Evolutionary conservation across 805 yeast species (phyloP).

Genomic region (Wickerhamiella sorbophila): DNA sequence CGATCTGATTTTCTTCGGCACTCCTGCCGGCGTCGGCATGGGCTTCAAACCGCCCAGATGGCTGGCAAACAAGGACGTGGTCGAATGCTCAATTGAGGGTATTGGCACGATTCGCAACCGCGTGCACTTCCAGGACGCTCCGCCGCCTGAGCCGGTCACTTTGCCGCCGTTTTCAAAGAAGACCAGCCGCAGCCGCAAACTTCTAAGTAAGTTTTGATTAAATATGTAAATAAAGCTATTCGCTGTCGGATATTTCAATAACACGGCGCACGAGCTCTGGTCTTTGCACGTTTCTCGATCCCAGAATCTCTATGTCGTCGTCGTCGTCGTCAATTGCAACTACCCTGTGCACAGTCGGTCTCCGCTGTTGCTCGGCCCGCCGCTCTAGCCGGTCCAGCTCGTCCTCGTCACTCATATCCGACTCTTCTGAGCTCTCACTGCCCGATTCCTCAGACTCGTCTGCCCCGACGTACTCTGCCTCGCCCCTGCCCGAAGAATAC

Average conservation of each 20-base stretch:
- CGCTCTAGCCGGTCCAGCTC: conserved; percentile 1
- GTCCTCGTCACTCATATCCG: conserved; percentile 5
- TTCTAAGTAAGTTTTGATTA: neutral
- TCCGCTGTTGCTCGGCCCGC: neutral
- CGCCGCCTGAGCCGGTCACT: neutral
- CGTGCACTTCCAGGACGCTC: conserved; percentile 16
- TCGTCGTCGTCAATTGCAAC: conserved; percentile 5
- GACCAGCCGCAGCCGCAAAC: neutral
- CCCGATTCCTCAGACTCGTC: neutral
- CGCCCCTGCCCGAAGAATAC: neutral
- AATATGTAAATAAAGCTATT: neutral
- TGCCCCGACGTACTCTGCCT: neutral
- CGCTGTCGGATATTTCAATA: neutral
- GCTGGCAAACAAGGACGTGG: conserved; percentile 33
- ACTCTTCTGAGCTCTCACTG: neutral
- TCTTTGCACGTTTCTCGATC: neutral
- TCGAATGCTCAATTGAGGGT: conserved; percentile 30
- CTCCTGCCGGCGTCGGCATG: conserved; percentile 42
- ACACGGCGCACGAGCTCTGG: neutral
- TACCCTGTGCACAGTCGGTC: neutral
- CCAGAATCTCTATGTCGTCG: neutral
- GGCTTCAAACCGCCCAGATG: conserved; percentile 32
- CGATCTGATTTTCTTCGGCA: conserved; percentile 41
- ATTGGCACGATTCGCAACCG: conserved; percentile 32
- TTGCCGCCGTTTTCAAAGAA: neutral